A percentile compares a stretch with the other conserved stretches of the same genome.
phyloP scores from a whole-genome alignment of 306 rosid genomes.

The Ziziphus jujuba region DNA sequence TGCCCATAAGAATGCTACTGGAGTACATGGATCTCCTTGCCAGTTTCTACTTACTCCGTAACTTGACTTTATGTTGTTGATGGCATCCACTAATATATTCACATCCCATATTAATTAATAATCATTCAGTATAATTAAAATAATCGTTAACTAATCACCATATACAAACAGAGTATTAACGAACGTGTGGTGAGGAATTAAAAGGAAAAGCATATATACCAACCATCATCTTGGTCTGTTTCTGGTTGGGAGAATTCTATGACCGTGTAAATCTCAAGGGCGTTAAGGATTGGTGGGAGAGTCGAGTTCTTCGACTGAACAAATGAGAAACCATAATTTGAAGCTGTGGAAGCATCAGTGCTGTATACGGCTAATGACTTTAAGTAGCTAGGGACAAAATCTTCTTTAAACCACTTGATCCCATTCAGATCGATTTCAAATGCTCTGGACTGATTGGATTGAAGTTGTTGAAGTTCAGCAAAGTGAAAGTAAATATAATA shows the following conservation, averaged over 20 bases:
- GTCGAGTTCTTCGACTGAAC: constrained; percentile 28
- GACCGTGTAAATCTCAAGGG: constrained; percentile 38
- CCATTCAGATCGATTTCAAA: constrained; percentile 42
- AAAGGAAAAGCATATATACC: too few species aligned
- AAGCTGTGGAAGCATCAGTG: constrained; percentile 5
- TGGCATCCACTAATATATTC: constrained; percentile 29
- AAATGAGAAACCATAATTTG: constrained; percentile 6
- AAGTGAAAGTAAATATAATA: constrained; percentile 43
- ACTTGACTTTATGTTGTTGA: constrained; percentile 23
- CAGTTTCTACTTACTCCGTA: constrained; percentile 26
- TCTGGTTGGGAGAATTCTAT: constrained; percentile 27
- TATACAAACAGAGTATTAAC: too few species aligned
- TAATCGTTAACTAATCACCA: not conserved
- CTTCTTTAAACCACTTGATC: not conserved
- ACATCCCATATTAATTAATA: too few species aligned
- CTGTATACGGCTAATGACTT: not conserved
- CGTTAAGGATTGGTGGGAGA: constrained; percentile 58
- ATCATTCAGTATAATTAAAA: not conserved
- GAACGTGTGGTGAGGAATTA: constrained; percentile 1
- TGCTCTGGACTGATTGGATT: constrained; percentile 29
- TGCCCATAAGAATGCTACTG: constrained; percentile 25
- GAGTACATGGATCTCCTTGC: constrained; percentile 49
- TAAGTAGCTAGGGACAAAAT: constrained; percentile 23
- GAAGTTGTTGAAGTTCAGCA: constrained; percentile 42
- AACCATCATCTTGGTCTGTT: constrained; percentile 45